Evolutionary conservation across 2,329 filamentous ascomycete genomes (phyloP).

Genomic region (Pseudogymnoascus sp.): DNA sequence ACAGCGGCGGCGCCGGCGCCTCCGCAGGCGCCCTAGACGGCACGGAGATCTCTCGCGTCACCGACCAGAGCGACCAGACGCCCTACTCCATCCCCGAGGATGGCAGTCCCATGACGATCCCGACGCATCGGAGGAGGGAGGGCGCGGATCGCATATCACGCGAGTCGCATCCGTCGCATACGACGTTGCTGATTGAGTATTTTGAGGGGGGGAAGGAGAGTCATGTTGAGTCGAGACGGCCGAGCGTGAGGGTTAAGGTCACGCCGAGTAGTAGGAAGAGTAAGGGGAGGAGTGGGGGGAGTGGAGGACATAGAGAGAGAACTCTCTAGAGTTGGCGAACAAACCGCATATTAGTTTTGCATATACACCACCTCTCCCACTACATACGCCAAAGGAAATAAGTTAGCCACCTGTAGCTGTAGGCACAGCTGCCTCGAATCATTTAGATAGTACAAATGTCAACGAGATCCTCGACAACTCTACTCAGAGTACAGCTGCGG

Average conservation of each 20-base stretch:
- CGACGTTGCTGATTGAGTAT: conserved; percentile 67
- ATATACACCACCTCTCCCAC: too few relatives aligned
- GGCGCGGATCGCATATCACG: conserved; percentile 42
- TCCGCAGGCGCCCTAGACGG: conserved; percentile 41
- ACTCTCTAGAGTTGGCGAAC: too few relatives aligned
- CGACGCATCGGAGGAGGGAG: conserved; percentile 57
- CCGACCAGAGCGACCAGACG: conserved; percentile 54
- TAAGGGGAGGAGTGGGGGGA: conserved; percentile 36
- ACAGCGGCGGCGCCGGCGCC: conserved; percentile 44
- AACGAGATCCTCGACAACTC: too few relatives aligned
- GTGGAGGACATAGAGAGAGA: conserved; percentile 68
- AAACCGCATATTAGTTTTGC: too few relatives aligned
- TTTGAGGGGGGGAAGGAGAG: conserved; percentile 59
- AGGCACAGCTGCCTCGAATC: too few relatives aligned
- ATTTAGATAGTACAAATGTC: too few relatives aligned
- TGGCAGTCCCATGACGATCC: conserved; percentile 86
- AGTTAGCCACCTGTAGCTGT: too few relatives aligned
- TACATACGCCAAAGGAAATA: too few relatives aligned
- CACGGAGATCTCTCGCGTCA: conserved; percentile 60
- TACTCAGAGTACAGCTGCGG: too few relatives aligned
- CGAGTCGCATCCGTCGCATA: conserved; percentile 53
- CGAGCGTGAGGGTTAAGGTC: conserved; percentile 64
- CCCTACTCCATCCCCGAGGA: conserved; percentile 77
- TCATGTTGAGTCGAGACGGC: conserved; percentile 44
- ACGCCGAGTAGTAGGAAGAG: conserved; percentile 46